phyloP scores from a whole-genome alignment of 2,329 filamentous ascomycete species.

The Daldinia sp. region DNA sequence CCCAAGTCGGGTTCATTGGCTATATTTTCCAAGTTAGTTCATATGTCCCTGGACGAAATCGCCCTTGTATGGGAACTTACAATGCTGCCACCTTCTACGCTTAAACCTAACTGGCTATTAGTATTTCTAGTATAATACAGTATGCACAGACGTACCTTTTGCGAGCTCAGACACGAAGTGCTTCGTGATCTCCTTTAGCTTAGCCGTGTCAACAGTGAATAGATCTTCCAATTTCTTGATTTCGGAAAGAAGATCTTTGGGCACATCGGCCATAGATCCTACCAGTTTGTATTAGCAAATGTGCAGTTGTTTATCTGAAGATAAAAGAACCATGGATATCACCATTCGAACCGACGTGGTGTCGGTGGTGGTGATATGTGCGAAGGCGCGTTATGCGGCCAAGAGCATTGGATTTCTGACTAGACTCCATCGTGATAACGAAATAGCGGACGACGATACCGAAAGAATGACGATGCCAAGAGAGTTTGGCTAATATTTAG shows the following conservation, averaged over 20 bases:
- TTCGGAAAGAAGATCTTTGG: slow-evolving; percentile 80
- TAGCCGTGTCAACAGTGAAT: slow-evolving; percentile 79
- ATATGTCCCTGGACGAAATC: neutral
- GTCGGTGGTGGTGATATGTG: slow-evolving; percentile 37
- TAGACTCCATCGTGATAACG: slow-evolving; percentile 24
- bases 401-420: slow-evolving; percentile 14
- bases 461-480: slow-evolving; percentile 4
- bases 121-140: slow-evolving; percentile 21
- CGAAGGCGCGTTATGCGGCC: slow-evolving; percentile 24
- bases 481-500: neutral
- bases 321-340: slow-evolving; percentile 20
- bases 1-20: slow-evolving; percentile 99
- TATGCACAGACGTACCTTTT: slow-evolving; percentile 63
- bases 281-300: slow-evolving; percentile 17
- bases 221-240: slow-evolving; percentile 84
- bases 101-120: slow-evolving; percentile 67
- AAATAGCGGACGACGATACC: neutral
- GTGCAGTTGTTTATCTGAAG: neutral
- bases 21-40: slow-evolving; percentile 49
- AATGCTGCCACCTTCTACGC: slow-evolving; percentile 89
- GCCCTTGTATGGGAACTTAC: slow-evolving; percentile 61
- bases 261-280: slow-evolving; percentile 93
- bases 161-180: slow-evolving; percentile 90
- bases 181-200: slow-evolving; percentile 87
- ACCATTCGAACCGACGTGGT: slow-evolving; percentile 6